Conservation (phyloP, 345 rosid genomes). For the Rhodamnia argentea region DNA sequence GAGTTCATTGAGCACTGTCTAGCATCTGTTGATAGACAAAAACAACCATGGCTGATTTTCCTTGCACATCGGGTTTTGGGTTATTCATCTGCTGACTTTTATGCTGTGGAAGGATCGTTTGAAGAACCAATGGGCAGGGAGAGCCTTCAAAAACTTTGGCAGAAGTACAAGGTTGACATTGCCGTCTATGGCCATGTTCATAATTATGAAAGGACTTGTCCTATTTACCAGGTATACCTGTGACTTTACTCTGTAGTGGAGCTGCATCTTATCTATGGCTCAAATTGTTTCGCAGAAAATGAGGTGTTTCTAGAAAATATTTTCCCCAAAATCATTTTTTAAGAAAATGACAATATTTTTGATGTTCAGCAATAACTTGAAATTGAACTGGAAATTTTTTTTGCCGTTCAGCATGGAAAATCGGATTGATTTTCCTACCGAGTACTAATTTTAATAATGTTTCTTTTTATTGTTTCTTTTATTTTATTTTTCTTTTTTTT, state of each 20-base stretch:
- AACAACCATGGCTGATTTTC: constrained; percentile 84
- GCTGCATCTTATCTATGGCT: not conserved
- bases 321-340: too few relatives aligned
- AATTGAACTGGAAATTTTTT: too few relatives aligned
- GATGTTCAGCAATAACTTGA: too few relatives aligned
- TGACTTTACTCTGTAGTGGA: not conserved
- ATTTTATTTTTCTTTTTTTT: too few relatives aligned
- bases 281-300: not conserved
- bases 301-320: too few relatives aligned
- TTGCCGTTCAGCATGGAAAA: too few relatives aligned
- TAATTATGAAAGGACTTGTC: constrained; percentile 77
- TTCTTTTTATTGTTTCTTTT: too few relatives aligned
- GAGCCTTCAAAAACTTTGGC: constrained; percentile 74
- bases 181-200: constrained; percentile 75
- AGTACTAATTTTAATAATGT: too few relatives aligned
- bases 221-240: constrained; percentile 46
- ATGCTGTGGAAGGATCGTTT: constrained; percentile 43
- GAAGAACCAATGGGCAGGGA: constrained; percentile 78
- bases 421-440: too few relatives aligned
- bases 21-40: constrained; percentile 60
- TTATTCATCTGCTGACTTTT: constrained; percentile 47
- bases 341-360: too few relatives aligned
- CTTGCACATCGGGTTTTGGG: constrained; percentile 72
- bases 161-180: constrained; percentile 71
- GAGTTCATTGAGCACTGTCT: constrained; percentile 57